phyloP scores from a whole-genome alignment of 306 rosid species.

The Cicer judaicum region DNA sequence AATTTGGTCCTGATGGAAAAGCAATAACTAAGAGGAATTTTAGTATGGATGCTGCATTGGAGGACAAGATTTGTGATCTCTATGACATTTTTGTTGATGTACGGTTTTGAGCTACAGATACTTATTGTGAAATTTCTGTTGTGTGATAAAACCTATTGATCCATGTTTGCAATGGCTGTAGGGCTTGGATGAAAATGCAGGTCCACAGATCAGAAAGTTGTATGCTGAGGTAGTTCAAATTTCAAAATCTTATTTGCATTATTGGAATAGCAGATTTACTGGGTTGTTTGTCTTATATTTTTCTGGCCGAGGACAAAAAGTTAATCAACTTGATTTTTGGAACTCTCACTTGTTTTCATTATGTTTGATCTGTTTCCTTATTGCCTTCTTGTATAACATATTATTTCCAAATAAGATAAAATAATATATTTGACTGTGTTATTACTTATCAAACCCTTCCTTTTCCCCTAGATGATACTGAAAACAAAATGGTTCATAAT shows the following conservation, averaged over 20 bases:
- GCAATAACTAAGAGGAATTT: conserved; percentile 60
- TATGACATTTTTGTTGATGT: conserved; percentile 97
- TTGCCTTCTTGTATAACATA: conserved; percentile 27
- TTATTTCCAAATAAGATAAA: conserved; percentile 22
- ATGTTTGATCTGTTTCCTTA: conserved; percentile 11
- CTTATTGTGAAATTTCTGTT: conserved; percentile 35
- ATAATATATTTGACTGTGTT: background rate
- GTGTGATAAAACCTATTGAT: conserved; percentile 24
- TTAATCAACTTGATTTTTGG: conserved; percentile 34
- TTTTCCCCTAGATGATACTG: conserved; percentile 14
- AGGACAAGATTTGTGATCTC: conserved; percentile 98
- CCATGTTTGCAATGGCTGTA: conserved; percentile 55
- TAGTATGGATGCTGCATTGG: conserved; percentile 79
- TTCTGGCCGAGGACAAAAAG: conserved; percentile 35
- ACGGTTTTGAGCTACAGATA: conserved; percentile 47
- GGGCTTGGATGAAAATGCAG: conserved; percentile 97
- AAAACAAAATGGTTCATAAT: conserved; percentile 26
- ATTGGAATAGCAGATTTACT: conserved; percentile 11
- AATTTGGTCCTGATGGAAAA: conserved; percentile 71
- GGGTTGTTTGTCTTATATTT: conserved; percentile 37
- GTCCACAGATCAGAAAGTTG: conserved; percentile 89
- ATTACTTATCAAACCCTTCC: conserved; percentile 18
- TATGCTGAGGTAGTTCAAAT: conserved; percentile 77
- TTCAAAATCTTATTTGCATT: conserved; percentile 16
- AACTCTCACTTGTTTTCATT: conserved; percentile 30